Conservation (phyloP, 805 yeast genomes). For the Wickerhamiella kazuoi region DNA sequence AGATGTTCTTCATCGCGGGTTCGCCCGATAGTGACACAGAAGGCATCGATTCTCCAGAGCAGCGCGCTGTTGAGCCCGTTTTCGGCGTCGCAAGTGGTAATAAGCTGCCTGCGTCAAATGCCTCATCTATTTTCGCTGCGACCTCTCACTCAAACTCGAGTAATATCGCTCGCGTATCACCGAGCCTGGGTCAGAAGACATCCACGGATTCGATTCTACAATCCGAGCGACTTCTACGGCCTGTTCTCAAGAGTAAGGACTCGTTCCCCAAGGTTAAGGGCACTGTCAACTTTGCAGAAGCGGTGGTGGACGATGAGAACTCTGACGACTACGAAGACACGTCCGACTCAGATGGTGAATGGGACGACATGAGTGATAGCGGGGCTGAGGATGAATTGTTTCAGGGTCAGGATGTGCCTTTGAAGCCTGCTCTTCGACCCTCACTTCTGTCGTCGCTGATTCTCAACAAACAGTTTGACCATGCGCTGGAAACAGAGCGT, state of each 20-base stretch:
- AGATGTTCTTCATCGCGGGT: slow-evolving; percentile 1
- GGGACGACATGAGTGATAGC: slow-evolving; percentile 17
- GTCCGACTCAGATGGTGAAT: slow-evolving; percentile 20
- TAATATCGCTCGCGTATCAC: neutral
- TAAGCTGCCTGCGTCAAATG: neutral
- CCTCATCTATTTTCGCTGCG: neutral
- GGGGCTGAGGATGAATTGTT: slow-evolving; percentile 20
- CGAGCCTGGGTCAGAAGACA: neutral
- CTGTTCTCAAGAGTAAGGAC: neutral
- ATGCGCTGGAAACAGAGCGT: neutral
- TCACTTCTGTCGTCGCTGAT: slow-evolving; percentile 25
- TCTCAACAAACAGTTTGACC: slow-evolving; percentile 14
- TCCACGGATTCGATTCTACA: too few relatives aligned
- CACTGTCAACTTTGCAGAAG: neutral
- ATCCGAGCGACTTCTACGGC: neutral
- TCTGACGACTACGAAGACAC: slow-evolving; percentile 16
- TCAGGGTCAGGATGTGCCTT: slow-evolving; percentile 17
- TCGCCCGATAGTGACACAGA: neutral
- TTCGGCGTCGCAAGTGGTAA: neutral
- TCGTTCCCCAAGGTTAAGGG: neutral
- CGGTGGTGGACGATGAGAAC: slow-evolving; percentile 3
- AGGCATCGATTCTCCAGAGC: neutral
- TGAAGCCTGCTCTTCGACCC: slow-evolving; percentile 18
- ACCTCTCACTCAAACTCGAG: neutral
- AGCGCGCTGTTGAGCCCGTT: neutral